Evolutionary conservation across 148 eudicot genomes (phyloP), one percentile per base, ranked within the genome.

Genomic region (Selenicereus undatus): DNA sequence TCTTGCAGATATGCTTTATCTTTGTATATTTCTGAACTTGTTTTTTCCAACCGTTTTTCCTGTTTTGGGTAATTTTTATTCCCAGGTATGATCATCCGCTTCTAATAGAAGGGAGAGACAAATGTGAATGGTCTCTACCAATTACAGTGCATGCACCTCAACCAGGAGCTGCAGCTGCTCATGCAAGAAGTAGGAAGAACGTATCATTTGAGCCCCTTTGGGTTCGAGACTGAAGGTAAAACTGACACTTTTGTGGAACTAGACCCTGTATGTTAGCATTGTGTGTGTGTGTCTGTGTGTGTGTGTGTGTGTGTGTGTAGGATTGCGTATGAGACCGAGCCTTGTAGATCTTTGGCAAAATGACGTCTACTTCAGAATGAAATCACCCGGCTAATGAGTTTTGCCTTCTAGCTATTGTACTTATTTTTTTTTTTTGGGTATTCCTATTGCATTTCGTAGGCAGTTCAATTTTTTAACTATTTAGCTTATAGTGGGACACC

Each of bases 81-180:
- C 35, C 51, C 84, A 96, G 99, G 89, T 91, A 81, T 54, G 95
- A 90, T 82, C 99, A 96, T 92, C 98, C 99, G 66, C 99, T 96
- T 86, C 74, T 96, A 75, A 84, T 92, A 30, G 98, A 96, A 72
- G 95, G 94, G 76, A 90, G 99, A 84, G 98, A 96, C 86, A 96
- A 90, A 83, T 93, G 99, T 43, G 98, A 96, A 84, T 96, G 99
- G 99, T 84, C 87, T 80, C 93, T 96, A 86, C 99, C 99, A 26
- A 90, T 96, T 71, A 93, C 89, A 48, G 97, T 96, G 54, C 97
- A 92, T 84, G 98, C 98, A 48, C 94, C 99, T 86, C 97, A 93
- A 74, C 83, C 87, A 20, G 87, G 90, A 73, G 74, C 94, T 77
- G 81, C 89, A 76, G 78, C 91, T 66, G 83, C 89, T 65, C 91